Base-by-base conservation (phyloP, 495 filamentous ascomycete species). In the Aspergillus hancockii region DNA sequence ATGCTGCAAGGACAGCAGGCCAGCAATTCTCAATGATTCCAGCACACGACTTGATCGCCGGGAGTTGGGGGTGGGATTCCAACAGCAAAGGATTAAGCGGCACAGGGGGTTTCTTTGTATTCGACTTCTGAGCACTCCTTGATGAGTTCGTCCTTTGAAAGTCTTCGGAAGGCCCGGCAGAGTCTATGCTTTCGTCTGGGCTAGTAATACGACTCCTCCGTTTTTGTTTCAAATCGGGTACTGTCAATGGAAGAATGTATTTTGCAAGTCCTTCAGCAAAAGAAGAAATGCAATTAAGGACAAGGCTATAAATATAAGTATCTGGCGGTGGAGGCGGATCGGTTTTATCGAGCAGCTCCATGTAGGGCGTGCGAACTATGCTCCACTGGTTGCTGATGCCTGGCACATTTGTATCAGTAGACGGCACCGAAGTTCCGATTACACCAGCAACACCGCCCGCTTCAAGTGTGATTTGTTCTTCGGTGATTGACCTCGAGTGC, bases 351-450 rank as follows among this genome's bases (percentile, higher is more conserved):
- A 98, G 83, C 51, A 96, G 89, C 57, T 98, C 94, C 40, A 98
- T 89, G 68, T 92, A 98, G 23, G 93, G 87, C 19, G 90, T 91
- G 54, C 91, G 81, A 64, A 95, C 84, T 21, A 88, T 81, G 76
- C 95, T 98, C 93, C 92, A 97, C 64, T 93, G 88, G 28, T 77
- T 84, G 71, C 91, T 96, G 64, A 98, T 91, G 7, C 91, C 94
- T 45, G 80, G 69, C 0, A 84, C 84, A 61, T 83, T 88, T 34
- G 80, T 75, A 21, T 87, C 86, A 38, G 82, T 83, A 5, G 84
- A 78, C 13, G 82, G 73, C n/a, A 90, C 88, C 30, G 88, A 82
- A 43, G 89, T 83, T 45, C 88, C 87, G 69, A 97, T 93, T 28
- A 95, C 90, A 23, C 94, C 94, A 22, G 90, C 85, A 46, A 96